Conservation (phyloP, 1,284 basidiomycete genomes). For the Pisolithus thermaeus region DNA sequence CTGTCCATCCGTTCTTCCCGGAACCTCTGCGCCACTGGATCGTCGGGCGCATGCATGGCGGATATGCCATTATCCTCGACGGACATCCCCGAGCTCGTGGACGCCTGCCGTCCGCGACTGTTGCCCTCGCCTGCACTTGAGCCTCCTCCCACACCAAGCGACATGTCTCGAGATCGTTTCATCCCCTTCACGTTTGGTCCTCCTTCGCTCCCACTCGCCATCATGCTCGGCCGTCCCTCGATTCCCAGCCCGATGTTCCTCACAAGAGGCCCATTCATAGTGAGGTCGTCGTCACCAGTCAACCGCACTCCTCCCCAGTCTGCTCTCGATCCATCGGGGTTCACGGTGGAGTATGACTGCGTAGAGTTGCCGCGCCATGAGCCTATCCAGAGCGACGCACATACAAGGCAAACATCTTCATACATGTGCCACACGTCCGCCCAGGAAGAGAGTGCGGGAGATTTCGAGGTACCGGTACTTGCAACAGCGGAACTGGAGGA, state of each 20-base stretch:
- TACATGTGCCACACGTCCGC: slow-evolving; percentile 74
- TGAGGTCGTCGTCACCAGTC: slow-evolving; percentile 60
- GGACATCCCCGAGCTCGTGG: slow-evolving; percentile 20
- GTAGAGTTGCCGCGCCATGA: slow-evolving; percentile 52
- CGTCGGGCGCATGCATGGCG: neutral
- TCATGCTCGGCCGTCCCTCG: slow-evolving; percentile 47
- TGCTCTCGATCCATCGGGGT: slow-evolving; percentile 29
- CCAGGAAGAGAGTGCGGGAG: slow-evolving; percentile 45
- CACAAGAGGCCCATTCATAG: slow-evolving; percentile 35
- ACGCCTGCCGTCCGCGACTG: slow-evolving; percentile 26
- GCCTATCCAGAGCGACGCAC: slow-evolving; percentile 71
- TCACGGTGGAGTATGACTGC: slow-evolving; percentile 41
- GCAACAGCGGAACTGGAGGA: neutral
- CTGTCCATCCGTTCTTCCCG: slow-evolving; percentile 31
- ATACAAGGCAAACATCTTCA: slow-evolving; percentile 75
- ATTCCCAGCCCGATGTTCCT: slow-evolving; percentile 63
- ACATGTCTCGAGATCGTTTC: slow-evolving; percentile 28
- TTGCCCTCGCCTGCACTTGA: slow-evolving; percentile 30
- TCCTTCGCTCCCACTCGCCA: slow-evolving; percentile 9
- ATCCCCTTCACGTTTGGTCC: slow-evolving; percentile 2
- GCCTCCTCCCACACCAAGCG: slow-evolving; percentile 19
- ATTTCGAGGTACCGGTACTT: slow-evolving; percentile 17
- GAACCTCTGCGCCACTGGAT: neutral
- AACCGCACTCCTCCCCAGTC: slow-evolving; percentile 52
- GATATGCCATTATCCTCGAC: neutral